These are phyloP conservation scores for Apiospora rasikravindrae DNA, from an alignment of 2,329 filamentous ascomycete genomes.

Conservation along the genomic window DNA sequence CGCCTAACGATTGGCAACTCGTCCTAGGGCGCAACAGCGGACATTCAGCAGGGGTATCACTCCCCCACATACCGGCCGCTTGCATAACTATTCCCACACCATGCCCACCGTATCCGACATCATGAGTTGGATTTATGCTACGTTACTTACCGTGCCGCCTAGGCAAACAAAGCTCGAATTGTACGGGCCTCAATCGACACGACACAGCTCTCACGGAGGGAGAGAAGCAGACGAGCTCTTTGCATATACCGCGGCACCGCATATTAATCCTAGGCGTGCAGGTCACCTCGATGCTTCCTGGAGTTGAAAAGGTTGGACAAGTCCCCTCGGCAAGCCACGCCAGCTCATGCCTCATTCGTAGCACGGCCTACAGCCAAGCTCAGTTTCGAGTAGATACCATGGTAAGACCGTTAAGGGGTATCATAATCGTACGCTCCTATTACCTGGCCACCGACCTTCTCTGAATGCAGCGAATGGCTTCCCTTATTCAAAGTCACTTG, in stretches of 20 bases:
- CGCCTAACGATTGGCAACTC: neutral
- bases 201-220: neutral
- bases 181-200: neutral
- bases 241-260: neutral
- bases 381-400: neutral
- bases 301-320: neutral
- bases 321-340: neutral
- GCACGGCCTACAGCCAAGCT: neutral
- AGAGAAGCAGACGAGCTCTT: neutral
- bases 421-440: neutral
- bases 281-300: neutral
- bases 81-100: neutral
- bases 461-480: neutral
- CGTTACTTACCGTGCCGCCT: neutral
- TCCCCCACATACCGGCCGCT: constrained; percentile 4
- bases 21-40: constrained; percentile 5
- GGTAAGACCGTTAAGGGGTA: neutral
- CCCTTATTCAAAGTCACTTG: neutral
- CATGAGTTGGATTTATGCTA: neutral
- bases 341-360: neutral
- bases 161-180: neutral
- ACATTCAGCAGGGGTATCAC: neutral
- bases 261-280: neutral
- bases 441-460: neutral
- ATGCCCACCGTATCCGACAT: neutral